These are phyloP conservation scores for Parascedosporium putredinis DNA, from an alignment of 2,329 filamentous ascomycete genomes.

Conservation along the genomic window DNA sequence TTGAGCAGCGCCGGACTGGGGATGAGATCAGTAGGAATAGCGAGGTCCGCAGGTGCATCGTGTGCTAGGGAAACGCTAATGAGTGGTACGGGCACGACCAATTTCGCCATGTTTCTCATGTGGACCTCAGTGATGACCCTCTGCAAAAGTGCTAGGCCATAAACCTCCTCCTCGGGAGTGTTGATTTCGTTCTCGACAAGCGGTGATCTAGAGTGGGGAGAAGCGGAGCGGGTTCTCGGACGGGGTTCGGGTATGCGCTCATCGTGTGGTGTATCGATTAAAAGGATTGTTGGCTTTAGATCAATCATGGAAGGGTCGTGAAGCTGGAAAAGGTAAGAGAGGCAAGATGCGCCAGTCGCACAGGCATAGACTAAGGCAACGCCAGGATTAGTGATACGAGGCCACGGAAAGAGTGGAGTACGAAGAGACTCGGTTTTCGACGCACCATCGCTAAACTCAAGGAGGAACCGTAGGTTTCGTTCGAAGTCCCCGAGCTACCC, in stretches of 20 bases:
- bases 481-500: constrained; percentile 27
- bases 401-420: too few species aligned
- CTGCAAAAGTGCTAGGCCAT: constrained; percentile 44
- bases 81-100: constrained; percentile 46
- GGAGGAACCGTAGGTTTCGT: constrained; percentile 36
- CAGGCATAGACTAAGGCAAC: constrained; percentile 40
- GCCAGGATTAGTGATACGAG: constrained; percentile 1
- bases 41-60: constrained; percentile 19
- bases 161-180: constrained; percentile 37
- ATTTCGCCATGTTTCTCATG: constrained; percentile 42
- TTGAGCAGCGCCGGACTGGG: constrained; percentile 41
- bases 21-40: constrained; percentile 19
- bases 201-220: constrained; percentile 29
- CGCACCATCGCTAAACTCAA: constrained; percentile 47
- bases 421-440: constrained; percentile 9
- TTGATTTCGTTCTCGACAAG: constrained; percentile 28
- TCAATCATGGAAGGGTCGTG: constrained; percentile 41
- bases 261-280: constrained; percentile 46
- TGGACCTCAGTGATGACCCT: constrained; percentile 49
- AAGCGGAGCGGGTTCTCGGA: constrained; percentile 29
- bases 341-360: constrained; percentile 40
- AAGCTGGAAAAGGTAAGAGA: constrained; percentile 41
- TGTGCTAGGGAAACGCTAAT: constrained; percentile 27
- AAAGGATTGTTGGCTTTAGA: constrained; percentile 44
- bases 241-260: constrained; percentile 29